phyloP scores from a whole-genome alignment of 352 stramenopile species.

The Stramenopiles sp. region DNA sequence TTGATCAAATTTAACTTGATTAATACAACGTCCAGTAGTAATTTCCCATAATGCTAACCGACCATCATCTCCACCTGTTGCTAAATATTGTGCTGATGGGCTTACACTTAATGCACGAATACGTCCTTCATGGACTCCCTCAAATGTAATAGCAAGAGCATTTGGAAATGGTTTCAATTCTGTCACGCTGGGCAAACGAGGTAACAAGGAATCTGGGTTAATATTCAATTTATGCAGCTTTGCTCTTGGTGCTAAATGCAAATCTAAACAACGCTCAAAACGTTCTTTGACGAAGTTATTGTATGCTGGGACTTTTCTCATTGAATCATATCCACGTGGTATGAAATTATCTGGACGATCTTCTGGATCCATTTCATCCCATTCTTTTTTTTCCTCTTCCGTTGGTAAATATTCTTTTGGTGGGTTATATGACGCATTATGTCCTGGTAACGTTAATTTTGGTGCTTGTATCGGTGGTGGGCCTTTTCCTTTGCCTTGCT shows the following conservation, averaged over 20 bases:
- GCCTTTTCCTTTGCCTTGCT: conserved; percentile 50
- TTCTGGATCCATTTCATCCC: conserved; percentile 75
- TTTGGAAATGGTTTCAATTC: conserved; percentile 96
- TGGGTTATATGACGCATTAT: conserved; percentile 96
- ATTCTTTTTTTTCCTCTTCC: conserved; percentile 82
- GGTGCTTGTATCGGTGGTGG: conserved; percentile 86
- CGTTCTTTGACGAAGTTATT: conserved; percentile 84
- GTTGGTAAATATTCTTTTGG: conserved; percentile 94
- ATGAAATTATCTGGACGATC: conserved; percentile 91
- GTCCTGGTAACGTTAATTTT: conserved; percentile 86
- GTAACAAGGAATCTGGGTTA: conserved; percentile 82
- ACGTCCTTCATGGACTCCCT: conserved; percentile 53
- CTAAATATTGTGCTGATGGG: conserved; percentile 88
- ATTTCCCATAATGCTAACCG: background rate
- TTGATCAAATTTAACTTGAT: background rate
- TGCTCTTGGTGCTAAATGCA: conserved; percentile 73
- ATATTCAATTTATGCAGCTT: conserved; percentile 92
- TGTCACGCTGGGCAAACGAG: conserved; percentile 79
- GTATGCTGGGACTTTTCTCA: conserved; percentile 88
- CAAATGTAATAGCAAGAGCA: conserved; percentile 56
- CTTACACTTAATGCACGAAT: conserved; percentile 78
- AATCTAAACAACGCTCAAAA: conserved; percentile 97
- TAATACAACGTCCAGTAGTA: background rate
- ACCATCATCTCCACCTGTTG: conserved; percentile 77
- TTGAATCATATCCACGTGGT: conserved; percentile 84